Evolutionary conservation across 2,329 filamentous ascomycete genomes (phyloP).

Genomic region (Piedraia hortae): DNA sequence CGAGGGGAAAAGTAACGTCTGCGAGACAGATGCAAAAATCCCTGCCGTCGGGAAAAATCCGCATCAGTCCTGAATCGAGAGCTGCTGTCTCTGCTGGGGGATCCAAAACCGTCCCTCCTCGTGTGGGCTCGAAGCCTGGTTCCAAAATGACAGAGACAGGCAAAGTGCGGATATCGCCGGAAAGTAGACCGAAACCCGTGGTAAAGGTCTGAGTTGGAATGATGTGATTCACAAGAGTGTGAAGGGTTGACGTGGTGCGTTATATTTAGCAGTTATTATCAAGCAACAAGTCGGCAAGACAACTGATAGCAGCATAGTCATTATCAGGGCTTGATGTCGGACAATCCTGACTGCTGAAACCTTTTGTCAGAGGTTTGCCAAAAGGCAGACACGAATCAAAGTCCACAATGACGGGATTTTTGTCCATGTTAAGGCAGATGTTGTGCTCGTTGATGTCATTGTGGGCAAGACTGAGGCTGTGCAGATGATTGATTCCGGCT

Average conservation of each 20-base stretch:
- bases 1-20: too few species aligned
- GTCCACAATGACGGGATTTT: constrained; percentile 13
- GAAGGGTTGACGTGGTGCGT: too few species aligned
- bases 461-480: constrained; percentile 13
- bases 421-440: constrained; percentile 11
- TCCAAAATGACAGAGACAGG: constrained; percentile 1
- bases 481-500: constrained; percentile 12
- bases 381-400: constrained; percentile 13
- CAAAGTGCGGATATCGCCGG: constrained; percentile 3
- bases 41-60: constrained; percentile 1
- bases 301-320: too few species aligned
- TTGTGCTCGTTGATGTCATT: constrained; percentile 15
- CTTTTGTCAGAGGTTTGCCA: constrained; percentile 6
- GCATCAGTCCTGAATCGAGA: constrained; percentile 1
- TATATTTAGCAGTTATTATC: too few species aligned
- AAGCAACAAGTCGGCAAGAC: too few species aligned
- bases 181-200: constrained; percentile 3
- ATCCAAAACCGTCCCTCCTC: constrained; percentile 1
- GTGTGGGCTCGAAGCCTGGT: constrained; percentile 1
- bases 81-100: constrained; percentile 1
- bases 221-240: too few species aligned
- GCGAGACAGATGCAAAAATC: too few species aligned
- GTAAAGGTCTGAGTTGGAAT: constrained; percentile 1
- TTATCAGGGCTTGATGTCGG: too few species aligned
- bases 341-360: background rate